Conservation (phyloP, 1,284 basidiomycete species). For the Papiliotrema fonsecae region DNA sequence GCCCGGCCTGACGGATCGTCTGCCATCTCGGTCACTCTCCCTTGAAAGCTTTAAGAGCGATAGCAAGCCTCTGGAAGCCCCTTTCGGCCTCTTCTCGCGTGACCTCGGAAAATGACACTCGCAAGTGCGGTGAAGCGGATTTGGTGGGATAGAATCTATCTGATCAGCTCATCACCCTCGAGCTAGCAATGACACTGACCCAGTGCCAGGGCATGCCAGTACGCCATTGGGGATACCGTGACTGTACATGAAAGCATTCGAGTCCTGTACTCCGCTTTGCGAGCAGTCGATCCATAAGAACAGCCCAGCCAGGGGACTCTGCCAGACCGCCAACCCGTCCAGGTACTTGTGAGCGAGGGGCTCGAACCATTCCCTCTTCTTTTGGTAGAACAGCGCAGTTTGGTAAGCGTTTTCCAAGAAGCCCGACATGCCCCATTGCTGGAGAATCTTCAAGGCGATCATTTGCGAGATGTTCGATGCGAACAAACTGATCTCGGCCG, state of each 20-base stretch:
- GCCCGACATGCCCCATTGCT: constrained; percentile 71
- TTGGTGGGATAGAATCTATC: constrained; percentile 61
- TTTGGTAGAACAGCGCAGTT: constrained; percentile 74
- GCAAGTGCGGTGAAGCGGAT: constrained; percentile 67
- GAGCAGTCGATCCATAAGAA: constrained; percentile 69
- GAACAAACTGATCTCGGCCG: constrained; percentile 74
- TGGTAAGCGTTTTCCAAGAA: constrained; percentile 67
- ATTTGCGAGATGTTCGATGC: constrained; percentile 71
- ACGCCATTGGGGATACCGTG: constrained; percentile 77
- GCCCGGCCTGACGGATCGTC: not conserved
- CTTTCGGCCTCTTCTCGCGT: constrained; percentile 63
- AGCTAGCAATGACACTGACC: constrained; percentile 22
- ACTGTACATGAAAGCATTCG: constrained; percentile 67
- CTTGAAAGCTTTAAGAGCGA: not conserved
- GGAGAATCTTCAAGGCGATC: constrained; percentile 64
- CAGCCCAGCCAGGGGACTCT: constrained; percentile 80
- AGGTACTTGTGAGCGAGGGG: constrained; percentile 68
- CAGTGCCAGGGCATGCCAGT: constrained; percentile 73
- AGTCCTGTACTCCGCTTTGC: constrained; percentile 54
- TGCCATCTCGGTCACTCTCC: not conserved
- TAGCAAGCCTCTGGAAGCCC: constrained; percentile 47
- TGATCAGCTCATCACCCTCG: not conserved
- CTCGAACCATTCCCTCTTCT: constrained; percentile 75
- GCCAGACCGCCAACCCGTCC: constrained; percentile 74
- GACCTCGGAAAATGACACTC: constrained; percentile 69